A percentile compares a stretch with the other conserved stretches of the same genome.
Conservation (phyloP, 2,329 filamentous ascomycete species). For the Paracorniculantispora psalliotae region DNA sequence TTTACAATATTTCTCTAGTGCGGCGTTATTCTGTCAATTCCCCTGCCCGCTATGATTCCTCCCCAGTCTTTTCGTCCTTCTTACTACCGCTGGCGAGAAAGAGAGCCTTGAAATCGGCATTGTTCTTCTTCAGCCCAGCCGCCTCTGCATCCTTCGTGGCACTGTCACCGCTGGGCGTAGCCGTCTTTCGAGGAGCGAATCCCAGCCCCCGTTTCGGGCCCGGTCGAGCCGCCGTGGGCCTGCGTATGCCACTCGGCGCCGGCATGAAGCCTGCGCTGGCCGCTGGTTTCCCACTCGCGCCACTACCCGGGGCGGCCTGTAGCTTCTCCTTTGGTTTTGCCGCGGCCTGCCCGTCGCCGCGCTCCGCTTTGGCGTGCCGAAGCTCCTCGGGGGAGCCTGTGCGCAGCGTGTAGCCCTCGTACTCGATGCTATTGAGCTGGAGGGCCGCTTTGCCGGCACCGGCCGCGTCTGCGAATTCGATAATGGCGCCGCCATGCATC, state of each 20-base stretch:
- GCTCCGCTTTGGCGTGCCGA: constrained; percentile 44
- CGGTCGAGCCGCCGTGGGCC: constrained; percentile 36
- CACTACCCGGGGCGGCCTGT: constrained; percentile 20
- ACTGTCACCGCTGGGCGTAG: constrained; percentile 18
- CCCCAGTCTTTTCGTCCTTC: background rate
- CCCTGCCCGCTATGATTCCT: constrained; percentile 2
- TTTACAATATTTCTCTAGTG: background rate
- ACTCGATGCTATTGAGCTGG: constrained; percentile 50
- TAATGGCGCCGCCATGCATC: constrained; percentile 75
- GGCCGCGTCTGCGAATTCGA: constrained; percentile 70
- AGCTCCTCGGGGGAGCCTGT: constrained; percentile 53
- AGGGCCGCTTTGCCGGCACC: constrained; percentile 69
- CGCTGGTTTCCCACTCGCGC: background rate
- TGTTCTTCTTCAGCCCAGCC: constrained; percentile 46
- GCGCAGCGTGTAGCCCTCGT: constrained; percentile 49
- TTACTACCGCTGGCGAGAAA: constrained; percentile 30
- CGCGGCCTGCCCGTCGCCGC: constrained; percentile 19
- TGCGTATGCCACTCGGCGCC: constrained; percentile 37
- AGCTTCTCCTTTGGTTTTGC: constrained; percentile 24
- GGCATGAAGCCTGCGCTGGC: constrained; percentile 36
- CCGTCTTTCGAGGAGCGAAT: constrained; percentile 30
- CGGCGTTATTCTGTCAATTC: background rate
- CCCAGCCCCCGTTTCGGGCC: constrained; percentile 41
- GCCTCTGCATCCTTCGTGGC: constrained; percentile 24
- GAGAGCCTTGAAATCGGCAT: constrained; percentile 55